Evolutionary conservation across 805 yeast species (phyloP), one percentile per base, ranked within the genome.

Genomic region (Candida multigemmis): DNA sequence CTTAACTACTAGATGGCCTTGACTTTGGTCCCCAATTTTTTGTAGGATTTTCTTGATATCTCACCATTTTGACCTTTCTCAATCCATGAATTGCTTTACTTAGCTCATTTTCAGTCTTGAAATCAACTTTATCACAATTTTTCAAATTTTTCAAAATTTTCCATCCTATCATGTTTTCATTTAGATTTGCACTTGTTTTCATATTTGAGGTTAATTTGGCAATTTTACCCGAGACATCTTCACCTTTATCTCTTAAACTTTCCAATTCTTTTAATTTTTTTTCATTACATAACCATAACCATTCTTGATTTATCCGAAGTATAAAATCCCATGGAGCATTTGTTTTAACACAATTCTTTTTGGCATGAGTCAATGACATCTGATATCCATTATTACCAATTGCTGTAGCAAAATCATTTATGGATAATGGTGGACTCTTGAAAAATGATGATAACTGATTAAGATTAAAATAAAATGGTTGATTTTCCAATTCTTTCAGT

Each of bases 21-120:
- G 95, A 74, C 57, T 81, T 84, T 19, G 97, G 99, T 2, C 99
- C 99, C 99, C 99, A 91, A 49, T 83, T 78, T 48, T 82, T 83
- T 1, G 85, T 71, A 10, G 99, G 99, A 46, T 87, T 89, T 46
- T 77, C 86, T 49, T 87, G 98, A 53, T 69, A 89, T 42, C 96
- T 67, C 9, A 85, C 85, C 47, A 89, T 72, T 53, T 85, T 85
- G 32, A 84, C 66, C 36, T 71, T 76, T 43, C 96, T 68, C 28
- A 84, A 58, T 30, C 54, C 60, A 40, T 73, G 74, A 30, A 86
- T 56, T 25, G 59, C 65, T 12, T 59, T 65, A 33, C 86, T 72
- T 25, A 71, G 54, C 28, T 68, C 69, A 53, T 77, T 74, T n/a
- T 46, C 54, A 21, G 68, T 56, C 27, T 72, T 76, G 42, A 89